These are phyloP conservation scores for Selaginella moellendorffii DNA, from an alignment of 75 land plant genomes.

Conservation along the genomic window DNA sequence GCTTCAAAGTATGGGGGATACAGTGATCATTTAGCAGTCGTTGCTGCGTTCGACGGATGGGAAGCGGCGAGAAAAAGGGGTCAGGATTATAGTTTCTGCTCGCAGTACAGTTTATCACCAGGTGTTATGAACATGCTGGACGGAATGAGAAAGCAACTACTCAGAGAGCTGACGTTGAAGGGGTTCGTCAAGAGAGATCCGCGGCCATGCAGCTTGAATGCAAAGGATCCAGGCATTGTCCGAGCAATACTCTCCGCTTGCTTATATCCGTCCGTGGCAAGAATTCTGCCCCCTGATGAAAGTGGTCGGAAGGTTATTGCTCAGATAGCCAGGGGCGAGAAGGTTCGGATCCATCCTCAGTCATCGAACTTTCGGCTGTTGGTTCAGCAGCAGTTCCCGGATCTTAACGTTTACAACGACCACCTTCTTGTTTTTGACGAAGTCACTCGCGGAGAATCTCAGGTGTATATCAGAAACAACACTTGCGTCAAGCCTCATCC, in stretches of 20 bases:
- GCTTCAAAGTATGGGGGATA: constrained; percentile 56
- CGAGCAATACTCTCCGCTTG: constrained; percentile 78
- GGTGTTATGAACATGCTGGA: constrained; percentile 62
- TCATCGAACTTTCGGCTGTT: constrained; percentile 44
- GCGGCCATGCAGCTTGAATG: constrained; percentile 62
- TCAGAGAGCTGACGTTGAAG: constrained; percentile 43
- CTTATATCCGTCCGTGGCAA: constrained; percentile 85
- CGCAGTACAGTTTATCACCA: constrained; percentile 48
- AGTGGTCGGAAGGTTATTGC: constrained; percentile 35
- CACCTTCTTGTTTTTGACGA: constrained; percentile 74
- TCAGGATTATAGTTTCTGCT: constrained; percentile 50
- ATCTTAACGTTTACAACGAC: constrained; percentile 11
- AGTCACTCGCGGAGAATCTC: constrained; percentile 77
- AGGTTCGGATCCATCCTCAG: constrained; percentile 68
- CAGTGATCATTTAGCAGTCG: constrained; percentile 64
- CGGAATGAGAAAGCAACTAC: constrained; percentile 71
- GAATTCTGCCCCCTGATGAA: constrained; percentile 35
- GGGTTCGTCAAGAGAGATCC: constrained; percentile 52
- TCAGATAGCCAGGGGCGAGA: constrained; percentile 58
- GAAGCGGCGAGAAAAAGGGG: constrained; percentile 43
- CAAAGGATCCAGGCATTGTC: constrained; percentile 70
- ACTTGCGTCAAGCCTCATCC: constrained; percentile 67
- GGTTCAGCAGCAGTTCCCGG: not conserved
- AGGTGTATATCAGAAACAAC: constrained; percentile 49
- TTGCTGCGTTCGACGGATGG: constrained; percentile 89